These are phyloP conservation scores for Umbelopsis sp. DNA, from an alignment of 192 early-diverging fungal species.

Conservation along the genomic window DNA sequence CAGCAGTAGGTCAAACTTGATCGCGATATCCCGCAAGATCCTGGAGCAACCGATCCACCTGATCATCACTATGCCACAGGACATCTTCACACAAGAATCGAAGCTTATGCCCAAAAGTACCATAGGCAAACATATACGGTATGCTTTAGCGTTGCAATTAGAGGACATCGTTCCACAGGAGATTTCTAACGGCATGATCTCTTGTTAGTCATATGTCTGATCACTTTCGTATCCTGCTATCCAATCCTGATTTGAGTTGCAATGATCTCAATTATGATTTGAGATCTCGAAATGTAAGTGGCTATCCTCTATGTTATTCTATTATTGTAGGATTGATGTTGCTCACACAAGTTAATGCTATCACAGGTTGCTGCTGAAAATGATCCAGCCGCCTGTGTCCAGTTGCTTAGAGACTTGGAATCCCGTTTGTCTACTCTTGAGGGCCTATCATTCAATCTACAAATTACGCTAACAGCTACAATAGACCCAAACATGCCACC, in stretches of 20 bases:
- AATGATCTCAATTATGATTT: constrained; percentile 48
- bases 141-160: background rate
- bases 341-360: background rate
- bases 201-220: constrained; percentile 43
- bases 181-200: background rate
- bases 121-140: constrained; percentile 55
- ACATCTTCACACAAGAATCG: constrained; percentile 41
- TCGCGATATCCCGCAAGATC: constrained; percentile 14
- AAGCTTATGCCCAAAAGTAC: constrained; percentile 44
- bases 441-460: background rate
- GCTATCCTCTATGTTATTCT: background rate
- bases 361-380: constrained; percentile 46
- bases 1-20: background rate
- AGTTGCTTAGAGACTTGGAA: constrained; percentile 31
- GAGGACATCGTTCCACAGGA: background rate
- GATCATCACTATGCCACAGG: constrained; percentile 24
- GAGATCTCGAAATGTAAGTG: constrained; percentile 45
- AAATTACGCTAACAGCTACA: constrained; percentile 42
- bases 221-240: constrained; percentile 44
- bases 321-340: background rate
- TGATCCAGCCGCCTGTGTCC: constrained; percentile 38
- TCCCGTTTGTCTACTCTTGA: constrained; percentile 14
- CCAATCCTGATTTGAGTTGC: constrained; percentile 17
- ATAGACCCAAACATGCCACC: constrained; percentile 40
- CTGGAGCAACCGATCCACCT: constrained; percentile 37